Evolutionary conservation across 306 rosid species (phyloP).

Genomic region (Gastrolobium bilobum): DNA sequence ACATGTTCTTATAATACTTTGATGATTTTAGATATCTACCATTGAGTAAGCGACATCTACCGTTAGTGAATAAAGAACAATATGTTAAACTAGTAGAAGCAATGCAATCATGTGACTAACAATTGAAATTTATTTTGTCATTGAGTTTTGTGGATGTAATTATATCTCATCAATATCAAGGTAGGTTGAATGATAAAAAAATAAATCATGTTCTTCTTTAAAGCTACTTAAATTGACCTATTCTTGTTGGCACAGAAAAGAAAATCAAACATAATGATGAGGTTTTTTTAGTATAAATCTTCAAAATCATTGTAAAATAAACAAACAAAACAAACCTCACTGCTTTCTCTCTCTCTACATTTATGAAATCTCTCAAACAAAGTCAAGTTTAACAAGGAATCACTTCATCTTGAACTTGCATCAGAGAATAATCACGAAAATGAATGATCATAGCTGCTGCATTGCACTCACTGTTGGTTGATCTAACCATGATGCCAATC

Average conservation of each 20-base stretch:
- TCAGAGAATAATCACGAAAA: conserved; percentile 31
- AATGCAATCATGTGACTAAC: conserved; percentile 23
- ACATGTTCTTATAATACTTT: neutral
- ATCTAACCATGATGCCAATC: conserved; percentile 44
- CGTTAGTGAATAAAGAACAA: conserved; percentile 9
- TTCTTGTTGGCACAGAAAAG: neutral
- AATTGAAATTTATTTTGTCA: conserved; percentile 3
- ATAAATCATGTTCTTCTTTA: neutral
- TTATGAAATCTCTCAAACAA: conserved; percentile 51
- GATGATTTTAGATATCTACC: neutral
- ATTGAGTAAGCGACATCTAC: neutral
- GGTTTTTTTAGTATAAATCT: conserved; percentile 5
- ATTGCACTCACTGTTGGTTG: conserved; percentile 42
- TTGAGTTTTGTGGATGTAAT: no score
- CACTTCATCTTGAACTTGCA: conserved; percentile 42
- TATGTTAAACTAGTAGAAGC: neutral
- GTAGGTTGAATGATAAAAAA: no score
- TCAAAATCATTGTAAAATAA: conserved; percentile 41
- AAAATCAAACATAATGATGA: conserved; percentile 3
- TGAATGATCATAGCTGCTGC: conserved; percentile 21
- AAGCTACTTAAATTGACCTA: neutral
- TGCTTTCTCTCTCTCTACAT: conserved; percentile 38
- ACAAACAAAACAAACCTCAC: conserved; percentile 43
- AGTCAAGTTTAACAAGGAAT: conserved; percentile 29
- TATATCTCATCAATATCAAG: no score